Conservation (phyloP, 495 filamentous ascomycete species). For the Lasiosphaeria miniovina region DNA sequence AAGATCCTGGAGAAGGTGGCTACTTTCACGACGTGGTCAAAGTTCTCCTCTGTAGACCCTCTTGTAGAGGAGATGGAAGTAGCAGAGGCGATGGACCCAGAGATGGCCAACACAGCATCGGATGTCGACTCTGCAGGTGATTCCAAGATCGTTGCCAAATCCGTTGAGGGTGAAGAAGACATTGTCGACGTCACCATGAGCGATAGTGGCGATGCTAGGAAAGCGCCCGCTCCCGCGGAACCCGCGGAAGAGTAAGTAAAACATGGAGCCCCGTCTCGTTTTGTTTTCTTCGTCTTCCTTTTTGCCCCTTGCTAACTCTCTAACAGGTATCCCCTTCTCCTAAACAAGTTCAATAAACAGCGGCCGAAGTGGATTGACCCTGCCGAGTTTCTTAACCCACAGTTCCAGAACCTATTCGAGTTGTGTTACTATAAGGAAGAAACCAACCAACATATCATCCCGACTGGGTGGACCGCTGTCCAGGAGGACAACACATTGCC, state of each 20-base stretch:
- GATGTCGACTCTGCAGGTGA: conserved; percentile 69
- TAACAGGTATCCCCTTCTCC: conserved; percentile 24
- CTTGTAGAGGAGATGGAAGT: conserved; percentile 43
- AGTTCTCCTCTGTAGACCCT: conserved; percentile 43
- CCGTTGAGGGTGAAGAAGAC: conserved; percentile 85
- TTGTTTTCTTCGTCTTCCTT: not conserved
- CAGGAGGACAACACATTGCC: conserved; percentile 56
- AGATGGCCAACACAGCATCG: conserved; percentile 69
- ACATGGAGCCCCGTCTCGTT: not conserved
- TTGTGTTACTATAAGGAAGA: conserved; percentile 56
- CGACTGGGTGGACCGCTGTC: conserved; percentile 61
- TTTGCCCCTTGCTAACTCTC: conserved; percentile 6
- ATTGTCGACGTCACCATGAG: conserved; percentile 88
- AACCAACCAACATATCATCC: conserved; percentile 45
- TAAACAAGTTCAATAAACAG: conserved; percentile 31
- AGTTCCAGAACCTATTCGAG: conserved; percentile 67
- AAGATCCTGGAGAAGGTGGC: conserved; percentile 48
- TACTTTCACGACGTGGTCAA: conserved; percentile 41
- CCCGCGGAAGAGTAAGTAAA: conserved; percentile 20
- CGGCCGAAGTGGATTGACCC: conserved; percentile 48
- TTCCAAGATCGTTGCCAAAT: conserved; percentile 66
- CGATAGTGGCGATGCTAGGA: conserved; percentile 45
- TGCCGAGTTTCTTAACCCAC: conserved; percentile 43
- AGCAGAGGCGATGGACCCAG: conserved; percentile 59
- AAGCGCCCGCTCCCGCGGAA: conserved; percentile 3